These are phyloP conservation scores for Trapa bicornis DNA, from an alignment of 345 rosid species.

Conservation along the genomic window DNA sequence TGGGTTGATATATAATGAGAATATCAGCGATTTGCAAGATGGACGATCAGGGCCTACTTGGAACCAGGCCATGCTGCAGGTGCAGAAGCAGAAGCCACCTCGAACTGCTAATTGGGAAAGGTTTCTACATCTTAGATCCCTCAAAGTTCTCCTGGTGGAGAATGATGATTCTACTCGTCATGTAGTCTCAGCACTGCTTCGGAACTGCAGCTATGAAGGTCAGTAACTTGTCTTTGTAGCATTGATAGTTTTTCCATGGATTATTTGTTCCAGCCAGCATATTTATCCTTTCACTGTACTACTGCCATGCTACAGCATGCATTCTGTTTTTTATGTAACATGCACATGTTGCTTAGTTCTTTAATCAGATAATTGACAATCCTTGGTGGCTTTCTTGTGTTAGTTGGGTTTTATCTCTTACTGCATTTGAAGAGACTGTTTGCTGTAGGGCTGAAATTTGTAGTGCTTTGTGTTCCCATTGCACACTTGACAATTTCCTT, in stretches of 20 bases:
- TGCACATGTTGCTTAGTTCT: not conserved
- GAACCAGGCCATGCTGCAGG: slow-evolving; percentile 15
- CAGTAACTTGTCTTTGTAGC: slow-evolving; percentile 3
- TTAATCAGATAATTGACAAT: not conserved
- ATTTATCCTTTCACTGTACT: not conserved
- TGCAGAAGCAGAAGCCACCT: slow-evolving; percentile 21
- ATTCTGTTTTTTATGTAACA: not conserved
- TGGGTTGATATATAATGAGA: slow-evolving; percentile 2
- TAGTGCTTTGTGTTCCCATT: not conserved
- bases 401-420: not conserved
- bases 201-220: slow-evolving; percentile 85
- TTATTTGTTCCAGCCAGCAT: not conserved
- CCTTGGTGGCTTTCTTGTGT: not conserved
- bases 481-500: not conserved
- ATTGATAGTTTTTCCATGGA: not conserved
- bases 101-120: slow-evolving; percentile 14
- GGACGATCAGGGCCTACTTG: not conserved
- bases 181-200: slow-evolving; percentile 57
- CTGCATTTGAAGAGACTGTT: not conserved
- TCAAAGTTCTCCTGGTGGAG: slow-evolving; percentile 72
- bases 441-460: not conserved
- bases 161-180: slow-evolving; percentile 71
- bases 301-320: not conserved
- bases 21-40: slow-evolving; percentile 4
- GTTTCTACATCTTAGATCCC: too few relatives aligned